These are phyloP conservation scores for Tetracladium setigerum DNA, from an alignment of 495 filamentous ascomycete genomes.

Conservation along the genomic window DNA sequence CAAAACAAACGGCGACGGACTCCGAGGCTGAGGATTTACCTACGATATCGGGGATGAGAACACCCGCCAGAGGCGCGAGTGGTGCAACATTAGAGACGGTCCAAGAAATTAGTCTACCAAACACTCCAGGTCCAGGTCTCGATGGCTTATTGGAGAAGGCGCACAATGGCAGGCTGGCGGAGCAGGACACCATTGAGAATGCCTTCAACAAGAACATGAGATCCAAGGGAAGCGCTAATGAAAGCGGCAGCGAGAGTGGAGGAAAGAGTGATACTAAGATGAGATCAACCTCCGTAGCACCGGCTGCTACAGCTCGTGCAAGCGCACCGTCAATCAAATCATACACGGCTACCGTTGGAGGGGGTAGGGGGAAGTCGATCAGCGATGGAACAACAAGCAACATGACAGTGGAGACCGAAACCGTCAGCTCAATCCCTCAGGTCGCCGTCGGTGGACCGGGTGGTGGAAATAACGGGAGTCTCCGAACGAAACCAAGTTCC, in stretches of 20 bases:
- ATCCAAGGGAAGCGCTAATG: conserved; percentile 32
- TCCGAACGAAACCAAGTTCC: conserved; percentile 79
- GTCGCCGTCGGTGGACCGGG: conserved; percentile 65
- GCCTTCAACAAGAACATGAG: conserved; percentile 25
- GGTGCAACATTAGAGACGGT: conserved; percentile 83
- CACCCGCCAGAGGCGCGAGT: conserved; percentile 57
- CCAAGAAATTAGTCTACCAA: conserved; percentile 78
- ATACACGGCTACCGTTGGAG: conserved; percentile 31
- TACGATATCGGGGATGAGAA: conserved; percentile 48
- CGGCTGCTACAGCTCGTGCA: conserved; percentile 26
- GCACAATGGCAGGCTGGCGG: conserved; percentile 37
- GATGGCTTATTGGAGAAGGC: conserved; percentile 38
- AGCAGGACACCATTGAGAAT: conserved; percentile 28
- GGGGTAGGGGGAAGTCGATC: conserved; percentile 44
- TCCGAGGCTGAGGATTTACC: conserved; percentile 47
- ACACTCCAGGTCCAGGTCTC: conserved; percentile 49
- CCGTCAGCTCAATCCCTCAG: conserved; percentile 85
- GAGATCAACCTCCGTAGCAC: conserved; percentile 25
- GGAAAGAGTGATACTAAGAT: conserved; percentile 31
- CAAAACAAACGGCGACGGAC: conserved; percentile 27
- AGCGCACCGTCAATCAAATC: conserved; percentile 34
- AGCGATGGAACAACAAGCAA: conserved; percentile 73
- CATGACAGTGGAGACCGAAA: conserved; percentile 98
- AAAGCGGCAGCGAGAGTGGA: conserved; percentile 58
- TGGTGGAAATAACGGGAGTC: conserved; percentile 57